These are phyloP conservation scores for Acanthochlamys bracteata DNA, from an alignment of 106 monocot species.

Conservation along the genomic window DNA sequence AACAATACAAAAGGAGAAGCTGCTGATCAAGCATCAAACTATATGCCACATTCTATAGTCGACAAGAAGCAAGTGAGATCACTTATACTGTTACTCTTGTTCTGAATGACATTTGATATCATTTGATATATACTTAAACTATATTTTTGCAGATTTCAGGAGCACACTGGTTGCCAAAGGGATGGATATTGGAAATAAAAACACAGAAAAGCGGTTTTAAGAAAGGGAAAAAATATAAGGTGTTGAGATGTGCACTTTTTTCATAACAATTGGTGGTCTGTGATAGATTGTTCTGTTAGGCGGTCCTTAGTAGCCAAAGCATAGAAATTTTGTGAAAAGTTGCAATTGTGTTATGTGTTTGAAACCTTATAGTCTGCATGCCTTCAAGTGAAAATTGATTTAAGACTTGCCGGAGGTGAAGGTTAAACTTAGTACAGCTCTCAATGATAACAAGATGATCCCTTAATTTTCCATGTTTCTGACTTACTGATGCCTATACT, in stretches of 20 bases:
- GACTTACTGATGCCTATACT: not conserved
- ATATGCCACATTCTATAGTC: not conserved
- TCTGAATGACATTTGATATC: not conserved
- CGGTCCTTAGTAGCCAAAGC: not conserved
- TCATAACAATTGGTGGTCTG: not conserved
- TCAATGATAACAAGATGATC: too few relatives aligned
- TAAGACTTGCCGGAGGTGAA: too few relatives aligned
- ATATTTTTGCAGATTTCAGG: slow-evolving; percentile 2
- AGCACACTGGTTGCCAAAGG: slow-evolving; percentile 5
- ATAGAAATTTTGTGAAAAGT: too few relatives aligned
- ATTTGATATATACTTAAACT: not conserved
- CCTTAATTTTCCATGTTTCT: not conserved
- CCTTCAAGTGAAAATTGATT: too few relatives aligned
- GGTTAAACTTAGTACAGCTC: too few relatives aligned
- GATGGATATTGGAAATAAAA: slow-evolving; percentile 33
- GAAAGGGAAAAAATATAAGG: slow-evolving; percentile 20
- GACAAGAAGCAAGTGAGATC: slow-evolving; percentile 15
- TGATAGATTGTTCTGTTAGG: not conserved
- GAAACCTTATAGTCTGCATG: too few relatives aligned
- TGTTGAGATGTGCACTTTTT: not conserved
- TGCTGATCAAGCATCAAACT: not conserved
- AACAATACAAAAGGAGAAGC: not conserved
- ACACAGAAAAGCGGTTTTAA: slow-evolving; percentile 3
- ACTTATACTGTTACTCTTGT: not conserved
- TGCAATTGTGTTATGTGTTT: too few relatives aligned